Evolutionary conservation across 495 filamentous ascomycete genomes (phyloP), one percentile per base, ranked within the genome.

Genomic region (Extremus antarcticus): DNA sequence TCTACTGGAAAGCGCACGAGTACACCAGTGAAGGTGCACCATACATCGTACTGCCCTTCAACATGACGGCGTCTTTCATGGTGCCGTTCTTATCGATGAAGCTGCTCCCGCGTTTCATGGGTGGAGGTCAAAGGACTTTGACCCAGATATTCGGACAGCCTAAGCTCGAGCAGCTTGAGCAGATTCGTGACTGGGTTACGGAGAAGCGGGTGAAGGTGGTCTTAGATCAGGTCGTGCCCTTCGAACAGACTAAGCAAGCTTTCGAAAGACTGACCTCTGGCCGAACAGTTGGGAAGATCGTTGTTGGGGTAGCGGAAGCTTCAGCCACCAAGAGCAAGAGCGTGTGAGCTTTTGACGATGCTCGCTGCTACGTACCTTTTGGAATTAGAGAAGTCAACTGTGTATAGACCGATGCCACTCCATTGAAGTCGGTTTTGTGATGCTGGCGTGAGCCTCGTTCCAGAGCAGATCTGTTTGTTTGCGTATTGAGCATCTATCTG

Each of bases 211-310:
- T 87, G 19, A 75, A 75, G 65, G 71, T 79, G 16, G 70, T 81
- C 8, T 68, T 87, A 39, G 85, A 87, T 57, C 70, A 75, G 40
- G 68, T 73, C 11, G 84, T 76, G 66, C 71, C 74, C 50, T 83
- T 83, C 65, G 78, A 77, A 17, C 76, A 88, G 25, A 77, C 70
- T 15, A 71, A 77, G 20, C 74, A 80, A 60, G 86, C 84, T 0
- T 84, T 80, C 66, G 78, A 78, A 66, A 78, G 71, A 62, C 66
- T 88, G 57, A 82, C 78, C 57, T 78, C 70, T 2, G 76, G 78
- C 7, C 74, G 80, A 35, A 70, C 79, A 21, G 81, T 73, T 61
- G 86, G 86, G 1, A 90, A 90, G 72, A 75, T 90, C 58, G 66
- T 90, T 22, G 72, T 91, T 16, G 70, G 77, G 60, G 77, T 85